Evolutionary conservation across 305 asterid species (phyloP).

Genomic region (Rubia peregrina): DNA sequence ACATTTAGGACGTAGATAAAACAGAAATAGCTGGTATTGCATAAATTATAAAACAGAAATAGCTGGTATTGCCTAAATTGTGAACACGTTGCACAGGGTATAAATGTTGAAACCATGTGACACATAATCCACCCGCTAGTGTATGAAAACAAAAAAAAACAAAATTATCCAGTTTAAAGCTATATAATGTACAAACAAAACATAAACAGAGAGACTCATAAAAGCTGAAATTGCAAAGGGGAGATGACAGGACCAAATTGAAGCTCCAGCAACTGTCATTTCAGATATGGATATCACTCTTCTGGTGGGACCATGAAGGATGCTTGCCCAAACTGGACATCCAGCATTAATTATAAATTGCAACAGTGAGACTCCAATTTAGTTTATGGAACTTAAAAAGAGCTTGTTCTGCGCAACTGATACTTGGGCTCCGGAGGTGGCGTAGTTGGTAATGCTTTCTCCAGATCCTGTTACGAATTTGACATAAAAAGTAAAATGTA

Average conservation of each 20-base stretch:
- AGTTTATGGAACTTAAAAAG: slow-evolving; percentile 29
- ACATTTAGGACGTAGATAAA: no score
- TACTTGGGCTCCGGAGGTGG: slow-evolving; percentile 69
- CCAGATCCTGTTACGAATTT: slow-evolving; percentile 51
- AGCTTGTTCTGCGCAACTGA: slow-evolving; percentile 76
- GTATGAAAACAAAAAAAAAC: neutral
- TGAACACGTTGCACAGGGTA: neutral
- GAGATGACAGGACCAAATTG: slow-evolving; percentile 8
- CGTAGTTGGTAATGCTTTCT: slow-evolving; percentile 41
- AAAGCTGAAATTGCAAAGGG: neutral
- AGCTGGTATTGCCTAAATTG: neutral
- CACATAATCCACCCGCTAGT: no score
- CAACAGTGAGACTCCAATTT: slow-evolving; percentile 25
- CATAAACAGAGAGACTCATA: neutral
- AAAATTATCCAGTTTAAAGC: slow-evolving; percentile 5
- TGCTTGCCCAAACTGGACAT: slow-evolving; percentile 17
- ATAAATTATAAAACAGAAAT: no score
- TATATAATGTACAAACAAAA: slow-evolving; percentile 27
- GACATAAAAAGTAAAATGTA: neutral
- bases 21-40: no score
- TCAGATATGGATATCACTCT: slow-evolving; percentile 2
- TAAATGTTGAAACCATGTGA: neutral
- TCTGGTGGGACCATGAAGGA: slow-evolving; percentile 8
- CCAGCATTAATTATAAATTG: slow-evolving; percentile 10
- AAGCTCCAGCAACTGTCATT: slow-evolving; percentile 9